These are phyloP conservation scores for Ascochyta clinopodiicola DNA, from an alignment of 2,329 filamentous ascomycete species.

Conservation along the genomic window DNA sequence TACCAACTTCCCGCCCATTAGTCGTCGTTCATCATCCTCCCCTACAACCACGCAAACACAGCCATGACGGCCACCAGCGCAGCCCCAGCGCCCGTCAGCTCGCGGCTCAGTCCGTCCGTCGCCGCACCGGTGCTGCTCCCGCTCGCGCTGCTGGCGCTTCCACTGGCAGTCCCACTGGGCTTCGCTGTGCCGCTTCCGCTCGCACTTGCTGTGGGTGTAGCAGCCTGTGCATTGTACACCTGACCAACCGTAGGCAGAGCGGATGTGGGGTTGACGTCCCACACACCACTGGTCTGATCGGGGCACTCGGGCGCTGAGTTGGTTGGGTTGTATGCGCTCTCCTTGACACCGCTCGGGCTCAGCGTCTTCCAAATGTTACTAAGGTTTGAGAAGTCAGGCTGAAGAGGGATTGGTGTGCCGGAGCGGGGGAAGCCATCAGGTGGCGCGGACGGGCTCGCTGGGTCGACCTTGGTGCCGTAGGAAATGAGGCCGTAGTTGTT, in stretches of 20 bases:
- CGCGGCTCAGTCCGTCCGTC: conserved; percentile 24
- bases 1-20: neutral
- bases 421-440: conserved; percentile 72
- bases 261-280: conserved; percentile 75
- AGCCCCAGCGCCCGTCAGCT: conserved; percentile 29
- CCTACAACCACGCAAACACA: conserved; percentile 32
- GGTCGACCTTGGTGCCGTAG: conserved; percentile 69
- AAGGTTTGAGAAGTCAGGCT: conserved; percentile 80
- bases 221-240: conserved; percentile 26
- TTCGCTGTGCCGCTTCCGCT: conserved; percentile 5
- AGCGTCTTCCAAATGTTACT: conserved; percentile 77
- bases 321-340: conserved; percentile 68
- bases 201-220: conserved; percentile 14
- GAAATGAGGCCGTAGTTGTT: conserved; percentile 84
- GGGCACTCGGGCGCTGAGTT: conserved; percentile 73
- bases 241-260: conserved; percentile 71
- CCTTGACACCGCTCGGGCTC: conserved; percentile 71
- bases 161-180: conserved; percentile 11
- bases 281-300: conserved; percentile 69
- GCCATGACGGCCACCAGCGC: conserved; percentile 30
- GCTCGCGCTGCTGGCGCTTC: conserved; percentile 1
- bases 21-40: neutral
- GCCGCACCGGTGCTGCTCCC: conserved; percentile 27
- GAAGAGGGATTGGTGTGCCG: conserved; percentile 75
- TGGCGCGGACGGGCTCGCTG: conserved; percentile 53